Evolutionary conservation across 768 basidiomycete genomes (phyloP), one percentile per base, ranked within the genome.

Genomic region (Calocybe indica): DNA sequence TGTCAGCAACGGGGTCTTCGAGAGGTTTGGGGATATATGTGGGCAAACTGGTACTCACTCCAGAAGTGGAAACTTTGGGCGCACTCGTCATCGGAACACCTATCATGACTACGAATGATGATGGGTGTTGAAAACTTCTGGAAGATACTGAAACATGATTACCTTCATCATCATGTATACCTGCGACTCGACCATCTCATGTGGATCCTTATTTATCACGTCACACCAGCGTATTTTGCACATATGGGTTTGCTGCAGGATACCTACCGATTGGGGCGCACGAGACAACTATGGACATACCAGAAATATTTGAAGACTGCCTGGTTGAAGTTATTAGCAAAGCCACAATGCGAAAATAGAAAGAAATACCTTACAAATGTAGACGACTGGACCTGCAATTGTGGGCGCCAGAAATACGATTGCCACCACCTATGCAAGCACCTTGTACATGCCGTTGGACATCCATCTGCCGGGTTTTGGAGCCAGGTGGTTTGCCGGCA

Each of bases 61-160:
- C 42, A 34, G 34, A 51, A 41, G 42, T 61, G 52, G 55, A 36
- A 15, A 2, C 53, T 60, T 22, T 60, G 58, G 60, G 56, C 59
- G 1, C 47, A 52, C 15, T 40, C 39, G 7, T 15, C 39, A 40
- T 40, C 39, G n/a, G n/a, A n/a, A n/a, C n/a, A n/a, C n/a, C n/a
- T n/a, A n/a, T n/a, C n/a, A n/a, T n/a, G n/a, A n/a, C n/a, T n/a
- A n/a, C n/a, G n/a, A n/a, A n/a, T n/a, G n/a, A n/a, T n/a, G n/a
- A n/a, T n/a, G n/a, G n/a, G n/a, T n/a, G n/a, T n/a, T n/a, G n/a
- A n/a, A n/a, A n/a, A n/a, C n/a, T n/a, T n/a, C n/a, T n/a, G n/a
- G n/a, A n/a, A n/a, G n/a, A n/a, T n/a, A n/a, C n/a, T n/a, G n/a
- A n/a, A n/a, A n/a, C n/a, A n/a, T n/a, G n/a, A n/a, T n/a, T n/a